These are phyloP conservation scores for Pythium graminicola DNA, from an alignment of 352 stramenopile genomes.

Conservation along the genomic window DNA sequence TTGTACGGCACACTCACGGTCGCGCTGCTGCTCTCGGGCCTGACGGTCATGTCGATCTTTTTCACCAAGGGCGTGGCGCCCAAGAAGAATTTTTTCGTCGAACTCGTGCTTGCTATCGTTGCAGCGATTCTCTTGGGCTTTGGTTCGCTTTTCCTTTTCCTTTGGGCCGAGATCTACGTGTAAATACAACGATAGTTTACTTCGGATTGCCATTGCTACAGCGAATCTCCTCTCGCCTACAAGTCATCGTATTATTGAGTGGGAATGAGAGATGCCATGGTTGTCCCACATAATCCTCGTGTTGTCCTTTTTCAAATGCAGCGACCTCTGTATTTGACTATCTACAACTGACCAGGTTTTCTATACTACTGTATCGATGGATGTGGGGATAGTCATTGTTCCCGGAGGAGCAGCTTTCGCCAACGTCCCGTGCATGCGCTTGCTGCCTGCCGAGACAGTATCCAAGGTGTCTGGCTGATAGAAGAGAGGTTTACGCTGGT, in stretches of 20 bases:
- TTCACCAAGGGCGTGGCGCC: conserved; percentile 70
- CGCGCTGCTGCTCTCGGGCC: conserved; percentile 49
- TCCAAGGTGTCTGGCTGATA: background rate
- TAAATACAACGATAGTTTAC: conserved; percentile 23
- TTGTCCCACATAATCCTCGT: background rate
- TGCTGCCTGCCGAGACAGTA: too few relatives aligned
- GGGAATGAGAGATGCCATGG: background rate
- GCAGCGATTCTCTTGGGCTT: conserved; percentile 70
- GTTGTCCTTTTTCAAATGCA: background rate
- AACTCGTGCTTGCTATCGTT: conserved; percentile 61
- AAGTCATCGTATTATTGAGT: conserved; percentile 13
- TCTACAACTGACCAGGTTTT: conserved; percentile 3
- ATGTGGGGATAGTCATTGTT: background rate
- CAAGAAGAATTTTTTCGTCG: conserved; percentile 72
- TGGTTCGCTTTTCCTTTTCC: conserved; percentile 80
- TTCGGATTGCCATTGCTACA: background rate
- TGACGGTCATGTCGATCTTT: conserved; percentile 77
- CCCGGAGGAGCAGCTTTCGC: background rate
- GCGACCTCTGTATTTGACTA: conserved; percentile 8
- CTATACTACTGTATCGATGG: background rate
- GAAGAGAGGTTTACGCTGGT: background rate
- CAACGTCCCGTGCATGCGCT: too few relatives aligned
- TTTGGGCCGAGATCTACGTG: conserved; percentile 87
- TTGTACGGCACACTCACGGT: conserved; percentile 60
- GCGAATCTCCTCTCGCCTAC: background rate